Evolutionary conservation across 140 eudicot genomes (phyloP).

Genomic region (Oenanthe javanica): DNA sequence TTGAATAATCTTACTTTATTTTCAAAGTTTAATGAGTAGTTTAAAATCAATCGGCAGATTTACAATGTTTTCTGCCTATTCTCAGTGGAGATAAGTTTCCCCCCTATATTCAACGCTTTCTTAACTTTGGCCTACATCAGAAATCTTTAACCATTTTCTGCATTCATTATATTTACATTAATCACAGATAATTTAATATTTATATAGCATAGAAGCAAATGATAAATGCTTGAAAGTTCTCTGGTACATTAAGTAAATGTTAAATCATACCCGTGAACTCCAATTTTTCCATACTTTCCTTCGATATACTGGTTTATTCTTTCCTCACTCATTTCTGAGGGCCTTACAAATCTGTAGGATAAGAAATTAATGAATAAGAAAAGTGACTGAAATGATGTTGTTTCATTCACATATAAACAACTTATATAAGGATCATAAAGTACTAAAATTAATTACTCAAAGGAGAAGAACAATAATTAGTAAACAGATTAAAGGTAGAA

Average conservation of each 20-base stretch:
- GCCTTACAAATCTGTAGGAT: slow-evolving; percentile 85
- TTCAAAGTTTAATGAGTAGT: background rate
- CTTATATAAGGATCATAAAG: background rate
- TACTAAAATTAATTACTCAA: background rate
- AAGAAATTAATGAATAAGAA: background rate
- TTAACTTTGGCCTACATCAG: background rate
- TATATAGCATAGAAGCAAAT: background rate
- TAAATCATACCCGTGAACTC: slow-evolving; percentile 69
- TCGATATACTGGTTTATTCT: slow-evolving; percentile 71
- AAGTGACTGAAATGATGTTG: background rate
- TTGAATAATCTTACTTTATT: background rate
- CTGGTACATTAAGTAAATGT: background rate
- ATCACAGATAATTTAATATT: background rate
- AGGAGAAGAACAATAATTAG: background rate
- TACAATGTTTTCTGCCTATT: background rate
- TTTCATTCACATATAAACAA: background rate
- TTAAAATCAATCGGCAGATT: background rate
- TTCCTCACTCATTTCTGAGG: slow-evolving; percentile 73
- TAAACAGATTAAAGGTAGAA: background rate
- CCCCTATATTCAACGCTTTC: background rate
- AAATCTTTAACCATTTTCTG: background rate
- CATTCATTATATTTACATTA: background rate
- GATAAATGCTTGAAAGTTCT: background rate
- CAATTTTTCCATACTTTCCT: slow-evolving; percentile 84
- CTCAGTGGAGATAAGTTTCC: background rate